These are phyloP conservation scores for Beauveria medogensis DNA, from an alignment of 2,329 filamentous ascomycete species.

Conservation along the genomic window DNA sequence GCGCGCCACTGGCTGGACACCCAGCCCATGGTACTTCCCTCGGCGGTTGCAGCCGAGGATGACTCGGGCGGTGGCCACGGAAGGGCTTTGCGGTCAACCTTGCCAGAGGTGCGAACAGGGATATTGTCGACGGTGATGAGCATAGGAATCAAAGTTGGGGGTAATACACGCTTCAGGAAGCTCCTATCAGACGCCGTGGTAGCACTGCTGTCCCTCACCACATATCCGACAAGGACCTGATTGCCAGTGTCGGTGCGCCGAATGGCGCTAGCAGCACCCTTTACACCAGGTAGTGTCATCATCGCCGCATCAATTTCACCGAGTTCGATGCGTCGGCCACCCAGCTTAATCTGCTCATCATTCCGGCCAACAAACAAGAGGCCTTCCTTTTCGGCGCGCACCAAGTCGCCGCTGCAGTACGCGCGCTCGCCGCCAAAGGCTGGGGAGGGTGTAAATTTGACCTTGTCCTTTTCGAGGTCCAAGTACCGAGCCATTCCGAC, in stretches of 20 bases:
- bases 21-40: conserved; percentile 13
- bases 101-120: conserved; percentile 17
- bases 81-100: conserved; percentile 17
- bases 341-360: conserved; percentile 23
- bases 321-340: conserved; percentile 21
- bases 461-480: conserved; percentile 15
- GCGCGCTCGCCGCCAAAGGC: conserved; percentile 17
- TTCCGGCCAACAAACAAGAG: conserved; percentile 19
- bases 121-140: conserved; percentile 15
- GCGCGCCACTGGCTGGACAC: conserved; percentile 16
- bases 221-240: conserved; percentile 17
- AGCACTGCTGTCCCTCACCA: conserved; percentile 11
- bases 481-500: conserved; percentile 18
- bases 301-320: conserved; percentile 20
- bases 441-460: conserved; percentile 15
- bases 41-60: background rate
- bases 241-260: conserved; percentile 15
- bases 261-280: conserved; percentile 14
- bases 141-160: conserved; percentile 16
- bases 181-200: conserved; percentile 2
- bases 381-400: conserved; percentile 17
- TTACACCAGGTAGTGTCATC: conserved; percentile 16
- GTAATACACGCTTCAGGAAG: conserved; percentile 12
- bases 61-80: conserved; percentile 7
- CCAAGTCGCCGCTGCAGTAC: conserved; percentile 20